Percentiles rank a stretch among this genome's conserved stretches.
These are phyloP conservation scores for Jamesozyma gamospora DNA, from an alignment of 805 yeast genomes.

Conservation along the genomic window DNA sequence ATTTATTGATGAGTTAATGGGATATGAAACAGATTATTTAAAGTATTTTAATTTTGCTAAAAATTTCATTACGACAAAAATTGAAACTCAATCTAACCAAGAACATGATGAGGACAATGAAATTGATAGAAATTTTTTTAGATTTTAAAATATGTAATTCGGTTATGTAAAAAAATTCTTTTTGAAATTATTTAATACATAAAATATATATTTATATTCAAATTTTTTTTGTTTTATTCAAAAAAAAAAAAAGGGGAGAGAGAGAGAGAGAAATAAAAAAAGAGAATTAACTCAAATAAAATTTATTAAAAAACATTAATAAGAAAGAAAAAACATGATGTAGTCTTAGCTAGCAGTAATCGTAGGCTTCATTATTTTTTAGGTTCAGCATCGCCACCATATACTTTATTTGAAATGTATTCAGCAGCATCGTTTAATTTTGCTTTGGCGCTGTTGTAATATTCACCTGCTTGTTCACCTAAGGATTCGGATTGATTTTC, in stretches of 20 bases:
- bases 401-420: constrained; percentile 38
- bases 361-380: too few species aligned
- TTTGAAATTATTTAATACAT: neutral
- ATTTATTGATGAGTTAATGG: constrained; percentile 24
- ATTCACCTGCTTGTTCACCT: constrained; percentile 48
- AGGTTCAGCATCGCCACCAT: constrained; percentile 29
- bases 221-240: too few species aligned
- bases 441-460: constrained; percentile 47
- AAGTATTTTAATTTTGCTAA: constrained; percentile 19
- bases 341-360: too few species aligned
- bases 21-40: constrained; percentile 28
- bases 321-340: too few species aligned
- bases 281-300: too few species aligned
- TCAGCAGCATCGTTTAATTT: constrained; percentile 37
- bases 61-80: constrained; percentile 9
- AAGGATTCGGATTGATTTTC: constrained; percentile 26
- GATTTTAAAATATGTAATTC: too few species aligned
- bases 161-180: too few species aligned
- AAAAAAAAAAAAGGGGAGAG: too few species aligned
- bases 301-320: too few species aligned
- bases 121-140: constrained; percentile 3
- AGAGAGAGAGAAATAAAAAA: too few species aligned
- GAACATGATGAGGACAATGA: constrained; percentile 3
- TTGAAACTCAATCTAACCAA: neutral
- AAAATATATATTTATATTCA: too few species aligned